A percentile compares a stretch with the other conserved stretches of the same genome.
Conservation (phyloP, 148 eudicot species). For the Dianthus caryophyllus region DNA sequence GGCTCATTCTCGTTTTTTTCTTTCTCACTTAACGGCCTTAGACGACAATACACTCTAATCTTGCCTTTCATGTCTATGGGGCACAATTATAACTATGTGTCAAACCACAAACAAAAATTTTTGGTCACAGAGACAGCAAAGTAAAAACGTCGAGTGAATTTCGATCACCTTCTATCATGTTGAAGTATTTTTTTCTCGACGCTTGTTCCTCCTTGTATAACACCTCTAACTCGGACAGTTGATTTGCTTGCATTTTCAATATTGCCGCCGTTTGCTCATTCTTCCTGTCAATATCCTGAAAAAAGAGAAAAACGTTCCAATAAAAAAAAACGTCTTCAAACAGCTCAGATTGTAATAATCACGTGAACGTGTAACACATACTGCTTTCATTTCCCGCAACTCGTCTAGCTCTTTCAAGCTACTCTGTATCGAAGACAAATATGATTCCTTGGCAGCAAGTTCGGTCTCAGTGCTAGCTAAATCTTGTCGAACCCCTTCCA, state of each 20-base stretch:
- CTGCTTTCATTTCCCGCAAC: constrained; percentile 94
- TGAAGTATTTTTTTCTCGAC: constrained; percentile 79
- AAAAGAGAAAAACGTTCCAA: neutral
- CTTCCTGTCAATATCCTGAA: constrained; percentile 91
- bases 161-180: constrained; percentile 89
- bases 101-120: neutral
- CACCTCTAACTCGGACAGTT: constrained; percentile 68
- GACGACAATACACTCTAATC: constrained; percentile 82
- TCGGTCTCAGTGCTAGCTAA: constrained; percentile 47
- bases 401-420: constrained; percentile 79
- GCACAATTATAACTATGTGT: neutral
- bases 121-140: neutral
- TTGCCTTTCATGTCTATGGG: constrained; percentile 92
- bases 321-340: neutral
- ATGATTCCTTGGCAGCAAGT: constrained; percentile 52
- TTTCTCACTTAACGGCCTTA: constrained; percentile 77
- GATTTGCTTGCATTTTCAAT: constrained; percentile 88
- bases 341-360: neutral
- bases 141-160: too few species aligned
- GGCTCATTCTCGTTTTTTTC: constrained; percentile 61
- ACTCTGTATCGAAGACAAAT: constrained; percentile 49
- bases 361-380: constrained; percentile 9
- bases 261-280: constrained; percentile 94
- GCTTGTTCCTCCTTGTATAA: constrained; percentile 88
- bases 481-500: constrained; percentile 45